phyloP scores from a whole-genome alignment of 2,329 filamentous ascomycete species.

The Colletotrichum liaoningense region DNA sequence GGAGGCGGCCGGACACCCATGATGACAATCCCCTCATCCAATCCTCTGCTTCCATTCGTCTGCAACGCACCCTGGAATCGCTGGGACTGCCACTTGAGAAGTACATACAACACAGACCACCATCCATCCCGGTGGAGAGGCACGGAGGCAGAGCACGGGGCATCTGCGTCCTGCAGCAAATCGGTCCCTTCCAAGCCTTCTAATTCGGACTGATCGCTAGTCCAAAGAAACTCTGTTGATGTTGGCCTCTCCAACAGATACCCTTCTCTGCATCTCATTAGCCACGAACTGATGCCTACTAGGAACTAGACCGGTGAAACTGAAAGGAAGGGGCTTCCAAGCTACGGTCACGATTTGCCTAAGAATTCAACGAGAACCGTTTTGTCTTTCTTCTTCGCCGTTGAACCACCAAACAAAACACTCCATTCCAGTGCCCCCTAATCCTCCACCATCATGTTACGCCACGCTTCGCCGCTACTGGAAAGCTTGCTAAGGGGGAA shows the following conservation, averaged over 20 bases:
- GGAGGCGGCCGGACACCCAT: neutral
- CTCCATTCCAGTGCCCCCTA: neutral
- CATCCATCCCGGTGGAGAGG: conserved; percentile 6
- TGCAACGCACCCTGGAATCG: neutral
- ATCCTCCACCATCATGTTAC: neutral
- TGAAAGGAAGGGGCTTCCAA: neutral
- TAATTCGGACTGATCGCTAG: neutral
- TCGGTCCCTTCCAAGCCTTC: neutral
- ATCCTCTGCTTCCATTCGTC: neutral
- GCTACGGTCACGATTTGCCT: neutral
- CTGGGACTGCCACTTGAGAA: neutral
- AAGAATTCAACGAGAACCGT: neutral
- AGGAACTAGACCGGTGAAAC: neutral
- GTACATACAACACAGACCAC: conserved; percentile 18
- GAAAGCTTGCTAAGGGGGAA: neutral
- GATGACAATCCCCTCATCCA: neutral
- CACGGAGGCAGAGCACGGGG: neutral
- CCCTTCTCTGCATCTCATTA: neutral
- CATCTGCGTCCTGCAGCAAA: neutral
- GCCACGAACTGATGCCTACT: neutral
- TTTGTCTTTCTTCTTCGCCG: neutral
- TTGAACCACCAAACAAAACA: neutral
- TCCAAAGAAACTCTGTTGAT: neutral
- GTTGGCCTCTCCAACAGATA: neutral
- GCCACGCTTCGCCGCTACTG: neutral